Evolutionary conservation across 2,329 filamentous ascomycete species (phyloP).

Genomic region (Fusarium pseudograminearum): DNA sequence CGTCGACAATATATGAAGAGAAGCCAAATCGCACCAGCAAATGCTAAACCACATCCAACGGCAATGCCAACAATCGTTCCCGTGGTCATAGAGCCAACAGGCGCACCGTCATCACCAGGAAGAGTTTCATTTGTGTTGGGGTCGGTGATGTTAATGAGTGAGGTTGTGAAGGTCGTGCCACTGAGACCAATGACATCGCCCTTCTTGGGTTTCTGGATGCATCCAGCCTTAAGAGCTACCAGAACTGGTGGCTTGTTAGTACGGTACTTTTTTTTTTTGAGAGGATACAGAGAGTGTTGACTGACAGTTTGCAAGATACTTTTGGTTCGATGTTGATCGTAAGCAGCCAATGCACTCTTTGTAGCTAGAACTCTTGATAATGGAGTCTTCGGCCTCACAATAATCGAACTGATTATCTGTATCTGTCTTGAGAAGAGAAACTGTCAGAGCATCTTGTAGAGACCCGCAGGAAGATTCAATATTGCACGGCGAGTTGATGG

Average conservation of each 20-base stretch:
- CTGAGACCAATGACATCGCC: conserved; percentile 57
- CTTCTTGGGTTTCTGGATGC: conserved; percentile 57
- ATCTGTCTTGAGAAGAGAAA: conserved; percentile 38
- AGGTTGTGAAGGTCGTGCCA: conserved; percentile 56
- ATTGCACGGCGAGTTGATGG: conserved; percentile 58
- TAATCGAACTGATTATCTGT: conserved; percentile 54
- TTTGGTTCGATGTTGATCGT: conserved; percentile 54
- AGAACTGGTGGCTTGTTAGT: conserved; percentile 38
- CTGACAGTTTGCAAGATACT: conserved; percentile 63
- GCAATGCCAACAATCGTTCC: conserved; percentile 68
- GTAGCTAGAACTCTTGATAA: conserved; percentile 50
- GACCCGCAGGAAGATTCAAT: conserved; percentile 57
- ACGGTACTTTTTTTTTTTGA: too few relatives aligned
- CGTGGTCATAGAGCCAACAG: conserved; percentile 54
- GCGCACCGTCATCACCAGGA: conserved; percentile 44
- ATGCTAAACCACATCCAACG: conserved; percentile 58
- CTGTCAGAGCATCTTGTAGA: conserved; percentile 54
- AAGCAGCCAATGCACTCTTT: conserved; percentile 59
- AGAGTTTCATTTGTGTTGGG: conserved; percentile 46
- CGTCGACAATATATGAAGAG: conserved; percentile 63
- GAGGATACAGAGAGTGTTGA: too few relatives aligned
- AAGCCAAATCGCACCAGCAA: conserved; percentile 58
- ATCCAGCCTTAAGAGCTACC: conserved; percentile 61
- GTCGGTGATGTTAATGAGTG: conserved; percentile 56
- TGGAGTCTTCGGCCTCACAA: conserved; percentile 55